A percentile compares a stretch with the other conserved stretches of the same genome.
Conservation (phyloP, 139 green algal genomes). For the Diplosphaera chodatii region DNA sequence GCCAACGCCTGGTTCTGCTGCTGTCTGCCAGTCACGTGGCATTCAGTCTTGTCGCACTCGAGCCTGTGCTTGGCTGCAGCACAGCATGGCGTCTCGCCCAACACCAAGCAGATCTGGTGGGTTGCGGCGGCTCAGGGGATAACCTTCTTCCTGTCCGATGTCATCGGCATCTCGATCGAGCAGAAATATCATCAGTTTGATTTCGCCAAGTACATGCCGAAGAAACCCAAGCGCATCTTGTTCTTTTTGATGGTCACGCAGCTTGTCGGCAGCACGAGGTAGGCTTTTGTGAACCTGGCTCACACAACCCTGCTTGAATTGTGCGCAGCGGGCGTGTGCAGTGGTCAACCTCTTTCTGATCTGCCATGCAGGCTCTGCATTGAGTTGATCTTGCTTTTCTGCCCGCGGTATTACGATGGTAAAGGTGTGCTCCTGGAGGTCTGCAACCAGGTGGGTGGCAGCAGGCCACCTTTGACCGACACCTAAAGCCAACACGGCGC, state of each 20-base stretch:
- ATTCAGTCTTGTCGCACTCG: neutral
- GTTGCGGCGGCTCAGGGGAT: slow-evolving; percentile 14
- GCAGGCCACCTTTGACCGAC: too few relatives aligned
- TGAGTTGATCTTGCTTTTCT: neutral
- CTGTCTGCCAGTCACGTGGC: neutral
- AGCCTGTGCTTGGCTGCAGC: neutral
- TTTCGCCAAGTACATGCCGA: slow-evolving; percentile 6
- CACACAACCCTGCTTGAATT: too few relatives aligned
- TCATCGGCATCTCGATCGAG: slow-evolving; percentile 3
- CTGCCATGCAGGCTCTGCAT: neutral
- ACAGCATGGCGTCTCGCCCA: slow-evolving; percentile 5
- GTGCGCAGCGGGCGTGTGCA: too few relatives aligned
- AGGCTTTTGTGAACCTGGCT: too few relatives aligned
- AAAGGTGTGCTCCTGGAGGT: neutral
- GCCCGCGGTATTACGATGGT: neutral
- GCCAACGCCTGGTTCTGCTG: too few relatives aligned
- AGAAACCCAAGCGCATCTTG: slow-evolving; percentile 4
- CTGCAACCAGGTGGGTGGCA: neutral
- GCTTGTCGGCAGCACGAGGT: neutral
- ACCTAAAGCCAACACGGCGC: too few relatives aligned
- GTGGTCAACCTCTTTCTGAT: too few relatives aligned
- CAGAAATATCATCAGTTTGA: slow-evolving; percentile 12
- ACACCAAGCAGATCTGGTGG: slow-evolving; percentile 26
- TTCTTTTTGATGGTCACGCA: slow-evolving; percentile 3
- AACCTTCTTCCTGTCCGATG: slow-evolving; percentile 4